Evolutionary conservation across 2,329 filamentous ascomycete species (phyloP).

Genomic region (Talaromyces sp.): DNA sequence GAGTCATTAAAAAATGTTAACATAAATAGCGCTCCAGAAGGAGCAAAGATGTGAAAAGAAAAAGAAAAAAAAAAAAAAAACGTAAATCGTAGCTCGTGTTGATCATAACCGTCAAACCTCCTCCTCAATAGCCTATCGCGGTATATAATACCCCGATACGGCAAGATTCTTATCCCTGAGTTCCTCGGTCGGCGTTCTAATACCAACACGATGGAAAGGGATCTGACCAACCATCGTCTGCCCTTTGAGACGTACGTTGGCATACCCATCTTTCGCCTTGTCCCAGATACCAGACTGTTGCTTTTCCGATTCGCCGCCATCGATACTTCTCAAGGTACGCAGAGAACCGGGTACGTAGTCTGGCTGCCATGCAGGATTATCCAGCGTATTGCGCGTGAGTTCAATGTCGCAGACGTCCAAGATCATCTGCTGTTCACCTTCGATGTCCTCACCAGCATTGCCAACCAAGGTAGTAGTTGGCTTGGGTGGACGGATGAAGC

Average conservation of each 20-base stretch:
- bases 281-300: constrained; percentile 33
- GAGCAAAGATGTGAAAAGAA: too few relatives aligned
- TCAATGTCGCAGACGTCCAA: constrained; percentile 40
- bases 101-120: background rate
- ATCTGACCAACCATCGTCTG: constrained; percentile 57
- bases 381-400: constrained; percentile 35
- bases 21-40: too few relatives aligned
- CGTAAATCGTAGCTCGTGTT: background rate
- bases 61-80: background rate
- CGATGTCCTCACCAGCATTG: constrained; percentile 23
- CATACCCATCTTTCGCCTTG: constrained; percentile 46
- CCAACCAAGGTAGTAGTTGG: constrained; percentile 18
- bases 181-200: constrained; percentile 47
- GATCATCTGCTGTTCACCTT: constrained; percentile 35
- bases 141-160: constrained; percentile 39
- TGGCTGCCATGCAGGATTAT: constrained; percentile 38
- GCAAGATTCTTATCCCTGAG: constrained; percentile 46
- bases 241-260: constrained; percentile 48
- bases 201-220: constrained; percentile 57
- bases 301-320: background rate
- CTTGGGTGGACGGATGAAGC: constrained; percentile 37
- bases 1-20: too few relatives aligned
- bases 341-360: constrained; percentile 23
- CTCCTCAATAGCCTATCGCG: background rate
- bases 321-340: constrained; percentile 29